Conservation (phyloP, 2,329 filamentous ascomycete genomes). For the Catunica adiposa region DNA sequence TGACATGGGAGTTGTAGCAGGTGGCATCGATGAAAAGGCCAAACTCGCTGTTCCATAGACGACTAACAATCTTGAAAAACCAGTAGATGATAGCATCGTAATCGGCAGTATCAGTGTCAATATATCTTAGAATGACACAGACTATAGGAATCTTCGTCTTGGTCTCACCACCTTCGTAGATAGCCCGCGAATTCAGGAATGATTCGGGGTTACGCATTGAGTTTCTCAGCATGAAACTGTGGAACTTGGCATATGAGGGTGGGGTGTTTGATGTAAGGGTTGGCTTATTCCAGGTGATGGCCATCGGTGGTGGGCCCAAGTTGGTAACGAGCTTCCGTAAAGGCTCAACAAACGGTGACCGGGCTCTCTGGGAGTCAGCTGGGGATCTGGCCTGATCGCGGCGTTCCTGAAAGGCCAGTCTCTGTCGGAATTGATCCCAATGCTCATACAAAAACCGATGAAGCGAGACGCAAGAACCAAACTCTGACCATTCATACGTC, state of each 20-base stretch:
- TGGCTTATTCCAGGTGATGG: conserved; percentile 53
- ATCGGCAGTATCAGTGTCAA: conserved; percentile 48
- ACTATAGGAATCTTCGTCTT: conserved; percentile 55
- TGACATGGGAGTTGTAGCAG: conserved; percentile 51
- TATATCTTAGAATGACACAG: conserved; percentile 50
- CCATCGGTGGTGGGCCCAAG: conserved; percentile 48
- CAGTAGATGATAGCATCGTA: conserved; percentile 50
- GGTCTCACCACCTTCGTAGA: conserved; percentile 56
- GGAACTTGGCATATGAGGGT: conserved; percentile 49
- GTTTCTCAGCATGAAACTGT: conserved; percentile 57
- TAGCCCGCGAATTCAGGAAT: conserved; percentile 44
- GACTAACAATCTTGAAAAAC: conserved; percentile 54
- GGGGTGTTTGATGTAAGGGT: conserved; percentile 47
- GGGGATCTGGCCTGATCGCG: conserved; percentile 39
- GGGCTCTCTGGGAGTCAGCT: conserved; percentile 33
- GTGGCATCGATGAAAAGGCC: conserved; percentile 52
- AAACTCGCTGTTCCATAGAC: conserved; percentile 53
- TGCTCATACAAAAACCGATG: conserved; percentile 56
- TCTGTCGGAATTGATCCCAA: conserved; percentile 53
- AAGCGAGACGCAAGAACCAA: conserved; percentile 52
- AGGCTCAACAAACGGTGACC: conserved; percentile 42
- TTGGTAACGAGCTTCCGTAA: conserved; percentile 47
- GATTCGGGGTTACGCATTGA: conserved; percentile 49
- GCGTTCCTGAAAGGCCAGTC: conserved; percentile 42
- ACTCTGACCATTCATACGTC: conserved; percentile 41